Percentiles rank a stretch among this genome's conserved stretches.
phyloP scores from a whole-genome alignment of 2,329 filamentous ascomycete genomes.

The Juglanconis juglandina region DNA sequence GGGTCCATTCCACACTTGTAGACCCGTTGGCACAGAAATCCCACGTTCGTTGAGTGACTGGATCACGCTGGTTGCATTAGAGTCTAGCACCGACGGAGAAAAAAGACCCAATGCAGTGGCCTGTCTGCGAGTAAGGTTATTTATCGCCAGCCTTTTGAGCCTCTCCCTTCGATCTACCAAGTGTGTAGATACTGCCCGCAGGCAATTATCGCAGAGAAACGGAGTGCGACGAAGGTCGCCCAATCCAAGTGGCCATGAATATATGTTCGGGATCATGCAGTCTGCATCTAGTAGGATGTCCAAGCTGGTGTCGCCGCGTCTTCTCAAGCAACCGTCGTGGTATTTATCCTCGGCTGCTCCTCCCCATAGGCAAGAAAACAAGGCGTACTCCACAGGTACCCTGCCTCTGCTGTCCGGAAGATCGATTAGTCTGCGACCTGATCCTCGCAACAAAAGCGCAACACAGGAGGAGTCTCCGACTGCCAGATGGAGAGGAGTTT shows the following conservation, averaged over 20 bases:
- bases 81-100: not conserved
- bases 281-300: not conserved
- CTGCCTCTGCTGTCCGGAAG: not conserved
- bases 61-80: not conserved
- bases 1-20: not conserved
- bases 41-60: not conserved
- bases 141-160: not conserved
- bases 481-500: slow-evolving; percentile 1
- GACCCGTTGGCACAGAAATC: not conserved
- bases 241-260: not conserved
- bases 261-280: not conserved
- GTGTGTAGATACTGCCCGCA: not conserved
- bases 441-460: not conserved
- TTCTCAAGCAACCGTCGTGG: not conserved
- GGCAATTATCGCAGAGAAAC: not conserved
- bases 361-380: not conserved
- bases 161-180: not conserved
- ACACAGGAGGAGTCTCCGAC: slow-evolving; percentile 1
- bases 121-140: not conserved
- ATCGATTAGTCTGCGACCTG: not conserved
- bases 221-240: accelerated
- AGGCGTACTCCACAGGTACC: not conserved
- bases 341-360: not conserved
- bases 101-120: not conserved
- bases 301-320: not conserved